phyloP scores from a whole-genome alignment of 441 rosid genomes.

The Gossypium gossypioides region DNA sequence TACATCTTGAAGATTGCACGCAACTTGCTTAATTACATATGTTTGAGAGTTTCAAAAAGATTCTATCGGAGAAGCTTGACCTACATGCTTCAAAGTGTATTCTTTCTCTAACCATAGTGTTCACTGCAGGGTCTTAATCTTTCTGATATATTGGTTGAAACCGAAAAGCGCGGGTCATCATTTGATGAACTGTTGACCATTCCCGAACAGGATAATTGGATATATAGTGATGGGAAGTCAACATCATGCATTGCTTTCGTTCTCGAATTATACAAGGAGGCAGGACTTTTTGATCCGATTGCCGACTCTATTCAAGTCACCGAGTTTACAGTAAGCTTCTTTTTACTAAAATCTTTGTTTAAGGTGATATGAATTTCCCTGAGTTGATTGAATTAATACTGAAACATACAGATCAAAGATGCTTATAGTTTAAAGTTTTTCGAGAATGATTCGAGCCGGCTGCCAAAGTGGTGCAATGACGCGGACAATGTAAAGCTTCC shows the following conservation, averaged over 20 bases:
- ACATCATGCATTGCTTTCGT: slow-evolving; percentile 80
- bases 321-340: slow-evolving; percentile 71
- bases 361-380: background rate
- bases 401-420: slow-evolving; percentile 67
- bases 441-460: slow-evolving; percentile 63
- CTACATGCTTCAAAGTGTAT: no score
- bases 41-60: no score
- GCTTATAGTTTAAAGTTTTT: slow-evolving; percentile 73
- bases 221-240: slow-evolving; percentile 87
- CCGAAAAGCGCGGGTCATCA: slow-evolving; percentile 73
- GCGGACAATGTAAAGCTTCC: slow-evolving; percentile 71
- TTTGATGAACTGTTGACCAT: slow-evolving; percentile 70
- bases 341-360: background rate
- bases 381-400: slow-evolving; percentile 3
- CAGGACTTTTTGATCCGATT: slow-evolving; percentile 67
- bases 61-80: no score
- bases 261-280: slow-evolving; percentile 91
- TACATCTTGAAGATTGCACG: no score
- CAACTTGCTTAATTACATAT: no score
- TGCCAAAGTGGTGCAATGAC: slow-evolving; percentile 91
- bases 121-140: slow-evolving; percentile 61
- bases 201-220: slow-evolving; percentile 92
- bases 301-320: slow-evolving; percentile 72
- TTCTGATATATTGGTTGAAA: slow-evolving; percentile 68
- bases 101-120: background rate